Percentiles rank a stretch among this genome's conserved stretches.
Evolutionary conservation across 2,329 filamentous ascomycete genomes (phyloP).

Genomic region (Trichoderma semiorbis): DNA sequence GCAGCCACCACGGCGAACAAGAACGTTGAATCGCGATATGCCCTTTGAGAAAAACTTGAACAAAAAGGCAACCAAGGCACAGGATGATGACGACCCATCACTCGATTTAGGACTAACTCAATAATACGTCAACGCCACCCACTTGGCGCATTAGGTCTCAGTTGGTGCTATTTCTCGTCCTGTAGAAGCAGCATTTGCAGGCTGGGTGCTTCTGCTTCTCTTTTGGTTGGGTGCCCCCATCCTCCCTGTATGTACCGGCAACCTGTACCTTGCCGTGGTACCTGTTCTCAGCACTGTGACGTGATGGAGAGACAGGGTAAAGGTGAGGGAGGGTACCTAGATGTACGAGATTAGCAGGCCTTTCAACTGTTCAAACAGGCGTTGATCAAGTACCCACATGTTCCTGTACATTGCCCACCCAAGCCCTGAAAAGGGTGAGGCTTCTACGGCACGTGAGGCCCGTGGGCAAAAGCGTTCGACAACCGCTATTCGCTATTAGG

Average conservation of each 20-base stretch:
- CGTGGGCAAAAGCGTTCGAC: background rate
- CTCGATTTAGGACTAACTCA: background rate
- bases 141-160: background rate
- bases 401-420: background rate
- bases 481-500: background rate
- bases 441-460: conserved; percentile 15
- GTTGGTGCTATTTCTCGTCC: background rate
- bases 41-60: background rate
- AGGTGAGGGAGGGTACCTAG: background rate
- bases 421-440: conserved; percentile 12
- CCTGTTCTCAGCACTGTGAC: background rate
- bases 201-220: background rate
- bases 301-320: background rate
- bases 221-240: background rate
- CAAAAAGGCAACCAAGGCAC: background rate
- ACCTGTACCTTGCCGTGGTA: background rate
- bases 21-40: background rate
- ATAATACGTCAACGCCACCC: conserved; percentile 8
- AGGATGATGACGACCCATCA: background rate
- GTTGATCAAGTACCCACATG: background rate
- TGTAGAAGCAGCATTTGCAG: background rate
- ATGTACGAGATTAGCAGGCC: background rate
- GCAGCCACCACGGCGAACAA: background rate
- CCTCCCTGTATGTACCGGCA: background rate
- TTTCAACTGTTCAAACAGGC: too few relatives aligned